A percentile compares a stretch with the other conserved stretches of the same genome.
These are phyloP conservation scores for Ascochyta rabiei DNA, from an alignment of 2,329 filamentous ascomycete genomes.

Conservation along the genomic window DNA sequence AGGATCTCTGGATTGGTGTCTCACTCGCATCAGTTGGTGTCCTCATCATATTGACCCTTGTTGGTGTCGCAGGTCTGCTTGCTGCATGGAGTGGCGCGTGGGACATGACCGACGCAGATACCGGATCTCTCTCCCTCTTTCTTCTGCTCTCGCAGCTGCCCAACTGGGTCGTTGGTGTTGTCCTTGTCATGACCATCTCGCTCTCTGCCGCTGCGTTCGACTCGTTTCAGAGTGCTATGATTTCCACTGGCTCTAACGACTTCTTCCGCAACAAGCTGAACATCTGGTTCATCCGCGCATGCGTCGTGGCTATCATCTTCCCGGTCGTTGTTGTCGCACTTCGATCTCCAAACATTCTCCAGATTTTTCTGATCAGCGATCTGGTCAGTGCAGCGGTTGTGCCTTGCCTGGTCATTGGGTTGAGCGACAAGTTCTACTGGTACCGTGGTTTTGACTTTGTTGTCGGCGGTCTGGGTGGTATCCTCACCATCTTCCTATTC, in stretches of 20 bases:
- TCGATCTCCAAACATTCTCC: conserved; percentile 74
- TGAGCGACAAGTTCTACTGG: conserved; percentile 69
- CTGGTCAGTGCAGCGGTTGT: conserved; percentile 78
- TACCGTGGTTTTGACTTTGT: conserved; percentile 84
- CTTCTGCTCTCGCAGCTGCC: conserved; percentile 73
- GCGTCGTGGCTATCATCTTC: conserved; percentile 74
- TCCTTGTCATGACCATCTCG: conserved; percentile 79
- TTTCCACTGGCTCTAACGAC: conserved; percentile 83
- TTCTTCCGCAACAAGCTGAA: conserved; percentile 81
- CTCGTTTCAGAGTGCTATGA: conserved; percentile 81
- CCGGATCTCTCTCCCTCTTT: conserved; percentile 76
- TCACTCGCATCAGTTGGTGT: conserved; percentile 68
- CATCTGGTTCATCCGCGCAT: conserved; percentile 73
- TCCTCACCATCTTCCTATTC: conserved; percentile 81
- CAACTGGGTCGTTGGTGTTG: conserved; percentile 79
- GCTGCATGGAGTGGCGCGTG: conserved; percentile 79
- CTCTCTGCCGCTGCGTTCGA: conserved; percentile 81
- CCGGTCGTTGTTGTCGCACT: conserved; percentile 77
- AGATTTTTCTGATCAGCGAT: conserved; percentile 84
- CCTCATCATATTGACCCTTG: conserved; percentile 72
- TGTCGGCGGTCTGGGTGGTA: conserved; percentile 75
- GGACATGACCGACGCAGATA: conserved; percentile 64
- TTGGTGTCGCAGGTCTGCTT: conserved; percentile 75
- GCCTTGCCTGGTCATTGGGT: conserved; percentile 75
- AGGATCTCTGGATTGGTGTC: conserved; percentile 76